Evolutionary conservation across 345 rosid species (phyloP), one percentile per base, ranked within the genome.

Genomic region (Limnanthes douglasii): DNA sequence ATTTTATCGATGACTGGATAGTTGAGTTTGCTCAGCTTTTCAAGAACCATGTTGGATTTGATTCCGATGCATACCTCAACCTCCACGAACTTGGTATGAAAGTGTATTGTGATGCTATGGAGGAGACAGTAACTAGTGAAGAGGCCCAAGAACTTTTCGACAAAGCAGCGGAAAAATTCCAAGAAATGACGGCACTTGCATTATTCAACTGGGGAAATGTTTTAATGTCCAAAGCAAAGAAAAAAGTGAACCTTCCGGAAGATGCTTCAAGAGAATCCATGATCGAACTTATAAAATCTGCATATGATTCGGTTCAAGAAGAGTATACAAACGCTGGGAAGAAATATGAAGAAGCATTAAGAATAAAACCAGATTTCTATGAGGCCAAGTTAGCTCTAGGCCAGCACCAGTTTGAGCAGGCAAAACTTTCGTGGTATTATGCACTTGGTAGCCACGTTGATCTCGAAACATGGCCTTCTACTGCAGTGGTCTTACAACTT

Each of bases 151-250:
- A 34, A 28, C 70, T 69, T 40, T 84, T 90, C 7, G 66, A 68
- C 42, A 34, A 26, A 41, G 95, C 94, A 13, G 92, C 86, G 4
- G 73, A 64, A 27, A 83, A 72, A 33, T 88, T 79, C 57, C 95
- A 77, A 65, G 92, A 84, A 60, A 62, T 77, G 68, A 73, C 92
- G 31, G 92, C 95, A 25, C 51, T 79, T 41, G 92, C 94, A 44
- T 59, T 90, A 69, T 66, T 90, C 60, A 74, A 77, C 54, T 66
- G 86, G 75, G 98, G 98, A 35, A 72, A 90, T 39, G 68, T 77
- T 56, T 75, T 76, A 71, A 70, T 88, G 79, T 70, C 84, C 35
- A 60, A 75, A 51, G 93, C 93, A 43, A 74, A 70, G 51, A 88
- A 78, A 60, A 71, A 61, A 38, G 55, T 82, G 21, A 68, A 66